Percentiles rank a stretch among this genome's conserved stretches.
phyloP scores from a whole-genome alignment of 257 asterid genomes.

The Anisodus tanguticus region DNA sequence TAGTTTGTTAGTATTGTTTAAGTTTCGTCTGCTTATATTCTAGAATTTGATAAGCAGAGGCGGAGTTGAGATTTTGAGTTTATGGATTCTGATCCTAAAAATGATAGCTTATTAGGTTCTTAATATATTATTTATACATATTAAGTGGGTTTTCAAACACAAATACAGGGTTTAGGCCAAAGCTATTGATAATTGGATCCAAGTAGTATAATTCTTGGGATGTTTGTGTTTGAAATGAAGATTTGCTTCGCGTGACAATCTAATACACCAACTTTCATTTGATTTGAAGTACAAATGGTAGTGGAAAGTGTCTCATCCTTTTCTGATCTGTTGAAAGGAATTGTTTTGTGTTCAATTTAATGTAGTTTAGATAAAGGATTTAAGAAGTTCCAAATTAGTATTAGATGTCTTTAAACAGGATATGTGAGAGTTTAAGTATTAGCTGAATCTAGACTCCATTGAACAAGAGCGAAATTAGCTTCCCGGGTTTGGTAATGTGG shows the following conservation, averaged over 20 bases:
- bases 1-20: not conserved
- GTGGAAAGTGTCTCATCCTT: not conserved
- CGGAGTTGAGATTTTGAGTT: too few species aligned
- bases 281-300: not conserved
- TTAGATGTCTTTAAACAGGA: not conserved
- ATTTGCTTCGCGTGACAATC: not conserved
- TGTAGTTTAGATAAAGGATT: not conserved
- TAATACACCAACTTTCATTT: not conserved
- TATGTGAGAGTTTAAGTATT: not conserved
- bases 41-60: not conserved
- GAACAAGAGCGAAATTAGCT: not conserved
- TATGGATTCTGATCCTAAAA: too few species aligned
- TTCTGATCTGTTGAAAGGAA: not conserved
- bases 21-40: not conserved
- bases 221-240: slow-evolving; percentile 3
- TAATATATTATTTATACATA: too few species aligned
- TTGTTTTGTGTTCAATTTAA: not conserved
- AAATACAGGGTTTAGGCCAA: too few species aligned
- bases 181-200: not conserved
- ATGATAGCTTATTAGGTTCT: too few species aligned
- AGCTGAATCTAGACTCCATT: not conserved
- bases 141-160: too few species aligned
- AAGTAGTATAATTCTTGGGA: not conserved
- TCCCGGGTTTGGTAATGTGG: not conserved
- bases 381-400: not conserved